phyloP scores from a whole-genome alignment of 768 basidiomycete species.

The Rickenella mellea region DNA sequence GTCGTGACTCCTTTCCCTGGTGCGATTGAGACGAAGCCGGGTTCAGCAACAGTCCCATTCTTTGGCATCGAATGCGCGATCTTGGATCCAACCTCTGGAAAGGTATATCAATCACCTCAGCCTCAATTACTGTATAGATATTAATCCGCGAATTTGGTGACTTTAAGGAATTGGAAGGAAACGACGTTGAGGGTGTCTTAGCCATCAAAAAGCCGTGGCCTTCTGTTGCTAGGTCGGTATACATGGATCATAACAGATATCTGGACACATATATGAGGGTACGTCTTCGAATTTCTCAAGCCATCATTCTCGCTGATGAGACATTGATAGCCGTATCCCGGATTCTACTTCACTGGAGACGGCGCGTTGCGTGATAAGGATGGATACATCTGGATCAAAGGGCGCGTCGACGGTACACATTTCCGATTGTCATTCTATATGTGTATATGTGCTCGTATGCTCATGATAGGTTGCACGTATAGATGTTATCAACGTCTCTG shows the following conservation, averaged over 20 bases:
- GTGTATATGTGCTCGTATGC: neutral
- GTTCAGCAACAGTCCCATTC: constrained; percentile 95
- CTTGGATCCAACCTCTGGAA: constrained; percentile 74
- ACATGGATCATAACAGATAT: constrained; percentile 83
- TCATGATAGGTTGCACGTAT: constrained; percentile 1
- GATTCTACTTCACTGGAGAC: constrained; percentile 94
- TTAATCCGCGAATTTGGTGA: neutral
- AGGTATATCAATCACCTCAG: constrained; percentile 25
- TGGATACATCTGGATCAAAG: constrained; percentile 99
- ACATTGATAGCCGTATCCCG: constrained; percentile 60
- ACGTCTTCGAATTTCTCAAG: neutral
- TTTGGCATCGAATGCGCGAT: constrained; percentile 88
- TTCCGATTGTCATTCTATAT: constrained; percentile 1
- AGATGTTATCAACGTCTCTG: constrained; percentile 98
- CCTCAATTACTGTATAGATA: neutral
- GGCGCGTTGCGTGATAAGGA: constrained; percentile 90
- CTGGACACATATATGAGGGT: constrained; percentile 69
- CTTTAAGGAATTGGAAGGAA: constrained; percentile 55
- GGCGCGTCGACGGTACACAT: constrained; percentile 79
- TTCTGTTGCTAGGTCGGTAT: constrained; percentile 88
- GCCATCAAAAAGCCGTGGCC: constrained; percentile 88
- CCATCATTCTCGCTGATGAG: constrained; percentile 16
- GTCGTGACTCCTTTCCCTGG: constrained; percentile 94
- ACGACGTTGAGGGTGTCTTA: constrained; percentile 85
- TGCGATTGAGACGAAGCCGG: constrained; percentile 92